Conservation (phyloP, 179 eudicot species). For the Corrigiola litoralis region DNA sequence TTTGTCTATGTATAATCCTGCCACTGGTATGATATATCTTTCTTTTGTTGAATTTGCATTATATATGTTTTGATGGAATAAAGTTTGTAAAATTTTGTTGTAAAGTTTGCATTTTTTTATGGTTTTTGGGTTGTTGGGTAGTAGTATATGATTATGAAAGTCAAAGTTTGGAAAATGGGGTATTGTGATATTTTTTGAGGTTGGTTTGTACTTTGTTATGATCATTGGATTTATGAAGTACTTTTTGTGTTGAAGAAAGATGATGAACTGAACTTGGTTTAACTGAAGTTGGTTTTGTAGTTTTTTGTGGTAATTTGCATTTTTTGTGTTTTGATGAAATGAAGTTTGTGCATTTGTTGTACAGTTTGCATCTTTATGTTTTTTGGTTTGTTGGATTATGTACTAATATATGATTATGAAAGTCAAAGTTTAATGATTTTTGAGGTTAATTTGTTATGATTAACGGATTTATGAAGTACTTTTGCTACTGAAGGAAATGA, state of each 20-base stretch:
- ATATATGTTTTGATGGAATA: not conserved
- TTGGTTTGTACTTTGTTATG: too few species aligned
- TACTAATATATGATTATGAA: not conserved
- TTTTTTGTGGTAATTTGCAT: too few species aligned
- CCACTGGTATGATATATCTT: conserved; percentile 39
- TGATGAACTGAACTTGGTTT: too few species aligned
- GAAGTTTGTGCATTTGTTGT: not conserved
- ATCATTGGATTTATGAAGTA: not conserved
- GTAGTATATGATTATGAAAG: not conserved
- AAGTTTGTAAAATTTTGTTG: not conserved
- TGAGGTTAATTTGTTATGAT: not conserved
- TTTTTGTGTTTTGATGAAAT: not conserved
- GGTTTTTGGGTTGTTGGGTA: not conserved
- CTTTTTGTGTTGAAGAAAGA: not conserved
- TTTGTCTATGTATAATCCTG: conserved; percentile 74
- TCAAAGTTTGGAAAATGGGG: too few species aligned
- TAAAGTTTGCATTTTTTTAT: conserved; percentile 1
- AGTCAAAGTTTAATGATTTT: not conserved
- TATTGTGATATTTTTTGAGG: not conserved
- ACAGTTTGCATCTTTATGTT: not conserved
- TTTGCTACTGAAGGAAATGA: not conserved
- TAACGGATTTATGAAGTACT: not conserved
- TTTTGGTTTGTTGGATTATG: not conserved
- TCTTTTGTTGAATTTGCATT: not conserved
- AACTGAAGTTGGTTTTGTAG: too few species aligned